Base-by-base conservation (phyloP, 2,329 filamentous ascomycete species). In the Cytospora piceae region DNA sequence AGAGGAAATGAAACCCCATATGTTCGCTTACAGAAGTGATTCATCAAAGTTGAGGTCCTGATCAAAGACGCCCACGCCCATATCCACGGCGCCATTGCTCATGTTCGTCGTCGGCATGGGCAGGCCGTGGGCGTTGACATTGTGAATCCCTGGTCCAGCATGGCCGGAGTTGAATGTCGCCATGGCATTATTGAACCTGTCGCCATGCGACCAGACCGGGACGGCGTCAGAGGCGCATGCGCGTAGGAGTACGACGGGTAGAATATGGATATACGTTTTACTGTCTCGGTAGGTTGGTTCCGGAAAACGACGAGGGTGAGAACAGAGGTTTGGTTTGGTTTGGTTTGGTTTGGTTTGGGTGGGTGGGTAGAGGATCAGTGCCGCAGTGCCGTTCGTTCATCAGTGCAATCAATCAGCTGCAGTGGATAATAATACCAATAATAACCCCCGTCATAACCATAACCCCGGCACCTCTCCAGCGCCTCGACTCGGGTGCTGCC, bases 31-130 rank as follows among this genome's bases (percentile, higher is more conserved):
- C 85, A 87, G 77, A 55, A 87, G 75, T 53, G 83, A 79, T 27
- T 87, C 85, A 71, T 87, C 84, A 76, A 87, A 87, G 63, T 75
- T 74, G 55, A 86, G 74, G 46, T 84, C 82, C 51, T 79, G 77
- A 57, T 85, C 82, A 69, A 87, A 86, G 20, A 77, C 77, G 29
- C 84, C 83, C 71, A 77, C 77, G 31, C 84, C 83, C 71, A 86
- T 82, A 17, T 58, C 63, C 22, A 67, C 63, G 31, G 37, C 56
- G 63, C 59, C 59, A 34, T 42, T 39, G 59, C 49, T 62, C 59
- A 67, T 63, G 42, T 53, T 65, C 54, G 54, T 29, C 32, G 55
- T 24, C 27, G 31, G n/a, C 63, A 67, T 57, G 17, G 55, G 49
- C 22, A 63, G 59, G 46, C 59, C 49, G 63, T 63, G 66, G 49